Conservation (phyloP, 148 eudicot genomes). For the Polygonum aviculare region DNA sequence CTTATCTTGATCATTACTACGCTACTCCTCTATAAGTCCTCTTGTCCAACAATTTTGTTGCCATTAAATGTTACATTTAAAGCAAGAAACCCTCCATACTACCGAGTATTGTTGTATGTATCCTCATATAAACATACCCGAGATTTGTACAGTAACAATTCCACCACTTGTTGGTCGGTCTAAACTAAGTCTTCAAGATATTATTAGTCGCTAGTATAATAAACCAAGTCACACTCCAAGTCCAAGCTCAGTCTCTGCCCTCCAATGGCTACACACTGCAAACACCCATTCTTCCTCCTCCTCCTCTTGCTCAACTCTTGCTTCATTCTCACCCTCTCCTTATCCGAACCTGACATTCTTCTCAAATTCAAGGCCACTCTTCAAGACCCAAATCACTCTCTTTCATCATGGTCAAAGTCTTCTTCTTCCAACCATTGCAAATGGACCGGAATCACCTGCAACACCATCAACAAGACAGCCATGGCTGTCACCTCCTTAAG, state of each 20-base stretch:
- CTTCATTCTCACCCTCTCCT: conserved; percentile 17
- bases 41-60: background rate
- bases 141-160: no score
- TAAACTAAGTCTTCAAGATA: background rate
- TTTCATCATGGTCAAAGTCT: conserved; percentile 62
- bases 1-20: background rate
- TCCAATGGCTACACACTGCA: conserved; percentile 54
- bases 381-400: conserved; percentile 48
- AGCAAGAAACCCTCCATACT: background rate
- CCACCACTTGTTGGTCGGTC: no score
- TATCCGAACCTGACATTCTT: conserved; percentile 51
- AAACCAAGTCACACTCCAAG: background rate
- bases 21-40: background rate
- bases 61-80: background rate
- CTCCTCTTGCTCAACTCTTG: conserved; percentile 17
- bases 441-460: conserved; percentile 75
- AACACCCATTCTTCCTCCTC: conserved; percentile 19
- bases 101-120: background rate
- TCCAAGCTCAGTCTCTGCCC: conserved; percentile 20
- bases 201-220: background rate
- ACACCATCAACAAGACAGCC: conserved; percentile 34
- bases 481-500: conserved; percentile 35
- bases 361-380: conserved; percentile 65
- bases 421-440: conserved; percentile 42
- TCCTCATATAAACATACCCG: background rate